Evolutionary conservation across 305 asterid genomes (phyloP).

Genomic region (Ilex paraguariensis): DNA sequence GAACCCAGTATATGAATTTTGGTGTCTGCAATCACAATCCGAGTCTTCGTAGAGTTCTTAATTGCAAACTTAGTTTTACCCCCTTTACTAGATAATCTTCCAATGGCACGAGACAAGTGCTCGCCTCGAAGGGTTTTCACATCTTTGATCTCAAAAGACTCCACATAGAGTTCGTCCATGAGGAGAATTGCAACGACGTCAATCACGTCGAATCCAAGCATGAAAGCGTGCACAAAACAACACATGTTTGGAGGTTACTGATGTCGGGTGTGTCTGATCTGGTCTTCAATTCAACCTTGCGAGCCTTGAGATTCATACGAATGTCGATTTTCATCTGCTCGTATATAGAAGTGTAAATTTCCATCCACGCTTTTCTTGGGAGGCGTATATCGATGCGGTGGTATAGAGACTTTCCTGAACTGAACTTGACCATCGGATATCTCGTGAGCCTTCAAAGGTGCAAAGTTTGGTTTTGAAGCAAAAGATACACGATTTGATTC

Average conservation of each 20-base stretch:
- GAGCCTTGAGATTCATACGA: constrained; percentile 84
- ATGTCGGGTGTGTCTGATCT: constrained; percentile 72
- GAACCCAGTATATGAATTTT: constrained; percentile 77
- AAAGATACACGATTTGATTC: constrained; percentile 6
- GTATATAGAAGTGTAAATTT: constrained; percentile 71
- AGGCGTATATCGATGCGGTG: constrained; percentile 76
- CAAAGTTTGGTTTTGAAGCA: constrained; percentile 55
- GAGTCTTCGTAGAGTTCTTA: constrained; percentile 69
- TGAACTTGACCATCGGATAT: constrained; percentile 68
- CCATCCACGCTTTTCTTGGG: constrained; percentile 71
- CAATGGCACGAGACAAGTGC: constrained; percentile 78
- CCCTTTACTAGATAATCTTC: constrained; percentile 80
- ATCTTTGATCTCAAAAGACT: constrained; percentile 81
- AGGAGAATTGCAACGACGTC: constrained; percentile 80
- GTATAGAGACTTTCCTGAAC: constrained; percentile 68
- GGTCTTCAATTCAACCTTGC: constrained; percentile 82
- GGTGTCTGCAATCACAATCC: constrained; percentile 74
- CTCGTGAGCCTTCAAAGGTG: constrained; percentile 68
- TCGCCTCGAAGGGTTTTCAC: constrained; percentile 83
- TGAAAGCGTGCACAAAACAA: constrained; percentile 85
- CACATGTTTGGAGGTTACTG: constrained; percentile 70
- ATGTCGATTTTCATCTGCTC: constrained; percentile 76
- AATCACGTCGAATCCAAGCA: constrained; percentile 66
- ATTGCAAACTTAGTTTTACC: constrained; percentile 84
- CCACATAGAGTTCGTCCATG: constrained; percentile 71